Base-by-base conservation (phyloP, 2,329 filamentous ascomycete genomes). In the Diaporthe capsici region DNA sequence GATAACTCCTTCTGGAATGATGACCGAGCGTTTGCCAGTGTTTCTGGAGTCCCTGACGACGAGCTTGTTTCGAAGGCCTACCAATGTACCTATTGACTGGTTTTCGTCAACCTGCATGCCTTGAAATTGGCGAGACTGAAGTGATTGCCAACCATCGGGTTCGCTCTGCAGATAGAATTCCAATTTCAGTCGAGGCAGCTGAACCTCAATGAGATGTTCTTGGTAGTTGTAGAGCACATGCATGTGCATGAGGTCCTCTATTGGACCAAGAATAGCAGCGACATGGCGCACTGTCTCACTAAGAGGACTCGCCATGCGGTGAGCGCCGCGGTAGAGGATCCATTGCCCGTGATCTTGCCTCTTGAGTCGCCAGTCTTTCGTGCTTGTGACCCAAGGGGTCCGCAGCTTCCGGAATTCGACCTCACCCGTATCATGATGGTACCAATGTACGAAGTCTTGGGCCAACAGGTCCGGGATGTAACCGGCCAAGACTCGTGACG, bases 41-140 rank as follows among this genome's bases (percentile, higher is more conserved):
- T 49, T 53, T 10, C 6, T 15, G 15, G 76, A 44, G 1, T 83
- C 22, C 8, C 72, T 76, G 0, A 92, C 79, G 0, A 92, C 82
- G 0, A 92, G 82, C 76, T 87, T 89, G 78, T 83, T 88, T 1
- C 78, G 39, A 0, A 92, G 82, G 0, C 90, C 90, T 44, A 87
- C 78, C 6, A 91, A 81, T 0, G 88, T 86, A 0, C 84, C 87
- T 2, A 90, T 79, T 2, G 80, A 79, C 77, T 91, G 90, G 15
- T 84, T 39, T 0, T 76, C 20, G 76, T 91, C 88, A 2, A 92
- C 78, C 0, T 79, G 77, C 85, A 90, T 89, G 1, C 86, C 88
- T 0, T 84, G 83, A 75, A 88, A 89, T 73, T 92, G 86, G 8
- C 84, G 85, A 0, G 87, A 91, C n/a, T 79, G 72, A 3, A 91